Evolutionary conservation across 441 rosid genomes (phyloP).

Genomic region (Mallotus japonicus): DNA sequence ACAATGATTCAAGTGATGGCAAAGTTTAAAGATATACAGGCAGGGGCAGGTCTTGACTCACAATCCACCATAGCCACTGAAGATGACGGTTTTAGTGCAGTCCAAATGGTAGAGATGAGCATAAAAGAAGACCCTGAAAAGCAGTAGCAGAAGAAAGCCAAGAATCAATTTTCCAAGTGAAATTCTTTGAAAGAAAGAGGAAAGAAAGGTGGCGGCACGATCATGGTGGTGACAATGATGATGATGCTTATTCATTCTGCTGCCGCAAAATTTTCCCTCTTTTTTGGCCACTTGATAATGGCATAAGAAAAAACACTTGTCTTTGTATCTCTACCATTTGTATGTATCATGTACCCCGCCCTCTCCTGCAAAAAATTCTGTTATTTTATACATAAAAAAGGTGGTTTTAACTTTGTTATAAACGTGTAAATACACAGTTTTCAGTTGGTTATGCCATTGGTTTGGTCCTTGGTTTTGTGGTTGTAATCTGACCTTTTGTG

Average conservation of each 20-base stretch:
- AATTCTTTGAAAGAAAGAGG: constrained; percentile 32
- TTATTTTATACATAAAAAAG: constrained; percentile 46
- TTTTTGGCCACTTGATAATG: constrained; percentile 27
- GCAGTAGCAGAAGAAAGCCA: constrained; percentile 24
- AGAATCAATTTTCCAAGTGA: constrained; percentile 26
- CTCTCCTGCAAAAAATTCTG: constrained; percentile 25
- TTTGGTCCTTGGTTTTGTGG: neutral
- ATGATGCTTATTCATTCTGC: constrained; percentile 21
- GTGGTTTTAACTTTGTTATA: constrained; percentile 34
- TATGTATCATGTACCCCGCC: constrained; percentile 36
- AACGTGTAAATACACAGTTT: constrained; percentile 55
- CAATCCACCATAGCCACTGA: constrained; percentile 62
- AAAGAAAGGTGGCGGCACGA: constrained; percentile 11
- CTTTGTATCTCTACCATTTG: constrained; percentile 47
- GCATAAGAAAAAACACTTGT: constrained; percentile 18
- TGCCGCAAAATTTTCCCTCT: constrained; percentile 45
- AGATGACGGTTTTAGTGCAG: constrained; percentile 56
- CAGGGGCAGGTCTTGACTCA: constrained; percentile 72
- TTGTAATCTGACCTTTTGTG: neutral
- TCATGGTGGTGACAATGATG: constrained; percentile 8
- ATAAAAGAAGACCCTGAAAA: constrained; percentile 72
- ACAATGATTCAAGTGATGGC: constrained; percentile 83
- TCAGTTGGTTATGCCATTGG: constrained; percentile 18
- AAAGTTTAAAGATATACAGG: constrained; percentile 73
- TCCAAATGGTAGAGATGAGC: constrained; percentile 75